phyloP scores from a whole-genome alignment of 768 basidiomycete species.

The Lactarius sanguifluus region DNA sequence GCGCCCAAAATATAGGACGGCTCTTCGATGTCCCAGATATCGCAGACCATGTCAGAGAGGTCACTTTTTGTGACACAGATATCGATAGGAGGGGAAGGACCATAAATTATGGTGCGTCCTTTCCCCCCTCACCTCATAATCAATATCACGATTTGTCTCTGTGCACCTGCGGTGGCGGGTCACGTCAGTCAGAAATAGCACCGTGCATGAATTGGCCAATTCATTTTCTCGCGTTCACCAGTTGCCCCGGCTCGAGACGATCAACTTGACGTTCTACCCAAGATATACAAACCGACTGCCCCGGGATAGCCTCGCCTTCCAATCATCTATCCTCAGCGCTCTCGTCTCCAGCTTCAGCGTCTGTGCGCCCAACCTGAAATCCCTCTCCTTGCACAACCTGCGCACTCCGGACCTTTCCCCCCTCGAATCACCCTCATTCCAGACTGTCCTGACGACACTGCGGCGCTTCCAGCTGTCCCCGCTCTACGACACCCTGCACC shows the following conservation, averaged over 20 bases:
- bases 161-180: neutral
- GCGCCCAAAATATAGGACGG: neutral
- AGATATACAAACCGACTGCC: neutral
- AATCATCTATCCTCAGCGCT: neutral
- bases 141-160: neutral
- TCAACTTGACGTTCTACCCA: slow-evolving; percentile 6
- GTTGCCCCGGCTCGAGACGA: neutral
- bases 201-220: neutral
- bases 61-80: neutral
- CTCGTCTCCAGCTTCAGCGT: neutral
- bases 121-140: neutral
- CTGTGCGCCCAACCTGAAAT: neutral
- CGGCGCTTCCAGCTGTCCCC: neutral
- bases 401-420: too few species aligned
- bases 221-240: neutral
- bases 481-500: neutral
- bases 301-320: neutral
- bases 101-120: neutral
- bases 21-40: neutral
- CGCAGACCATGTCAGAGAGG: neutral
- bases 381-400: slow-evolving; percentile 4
- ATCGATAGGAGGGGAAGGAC: neutral
- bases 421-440: neutral
- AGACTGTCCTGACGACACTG: neutral
- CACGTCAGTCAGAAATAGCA: neutral